phyloP scores from a whole-genome alignment of 495 filamentous ascomycete species.

The Penicillium chermesinum region DNA sequence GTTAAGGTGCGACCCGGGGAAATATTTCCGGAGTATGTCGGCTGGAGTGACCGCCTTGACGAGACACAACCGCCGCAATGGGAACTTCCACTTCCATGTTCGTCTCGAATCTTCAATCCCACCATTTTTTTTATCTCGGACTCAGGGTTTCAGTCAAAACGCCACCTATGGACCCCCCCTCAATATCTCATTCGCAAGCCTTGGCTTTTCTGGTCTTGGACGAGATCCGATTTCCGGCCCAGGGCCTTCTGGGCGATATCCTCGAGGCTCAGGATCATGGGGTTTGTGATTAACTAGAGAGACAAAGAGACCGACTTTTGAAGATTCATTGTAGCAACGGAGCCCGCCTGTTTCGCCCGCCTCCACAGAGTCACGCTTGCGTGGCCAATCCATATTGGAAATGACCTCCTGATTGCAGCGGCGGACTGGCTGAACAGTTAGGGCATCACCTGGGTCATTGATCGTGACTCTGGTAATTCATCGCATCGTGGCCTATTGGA shows the following conservation, averaged over 20 bases:
- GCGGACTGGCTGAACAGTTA: conserved; percentile 54
- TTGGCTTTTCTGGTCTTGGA: conserved; percentile 36
- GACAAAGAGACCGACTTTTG: not conserved
- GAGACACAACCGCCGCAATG: too few relatives aligned
- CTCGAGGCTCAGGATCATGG: conserved; percentile 33
- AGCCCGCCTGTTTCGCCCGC: conserved; percentile 23
- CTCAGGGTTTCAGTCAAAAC: too few relatives aligned
- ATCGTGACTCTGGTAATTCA: conserved; percentile 64
- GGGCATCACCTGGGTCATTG: conserved; percentile 60
- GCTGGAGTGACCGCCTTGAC: too few relatives aligned
- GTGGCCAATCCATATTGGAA: conserved; percentile 78
- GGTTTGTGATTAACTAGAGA: conserved; percentile 16
- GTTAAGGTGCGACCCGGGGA: too few relatives aligned
- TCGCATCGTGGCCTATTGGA: conserved; percentile 31
- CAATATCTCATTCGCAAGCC: conserved; percentile 23
- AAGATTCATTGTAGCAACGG: conserved; percentile 23
- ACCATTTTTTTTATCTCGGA: too few relatives aligned
- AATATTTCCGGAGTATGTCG: too few relatives aligned
- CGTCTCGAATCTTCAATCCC: too few relatives aligned
- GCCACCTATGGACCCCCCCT: too few relatives aligned
- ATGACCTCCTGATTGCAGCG: conserved; percentile 65
- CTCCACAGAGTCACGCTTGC: conserved; percentile 47
- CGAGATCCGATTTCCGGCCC: conserved; percentile 24
- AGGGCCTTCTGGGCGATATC: conserved; percentile 20
- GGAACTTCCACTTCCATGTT: too few relatives aligned